These are phyloP conservation scores for Phytophthora litchii DNA, from an alignment of 352 stramenopile genomes.

Conservation along the genomic window DNA sequence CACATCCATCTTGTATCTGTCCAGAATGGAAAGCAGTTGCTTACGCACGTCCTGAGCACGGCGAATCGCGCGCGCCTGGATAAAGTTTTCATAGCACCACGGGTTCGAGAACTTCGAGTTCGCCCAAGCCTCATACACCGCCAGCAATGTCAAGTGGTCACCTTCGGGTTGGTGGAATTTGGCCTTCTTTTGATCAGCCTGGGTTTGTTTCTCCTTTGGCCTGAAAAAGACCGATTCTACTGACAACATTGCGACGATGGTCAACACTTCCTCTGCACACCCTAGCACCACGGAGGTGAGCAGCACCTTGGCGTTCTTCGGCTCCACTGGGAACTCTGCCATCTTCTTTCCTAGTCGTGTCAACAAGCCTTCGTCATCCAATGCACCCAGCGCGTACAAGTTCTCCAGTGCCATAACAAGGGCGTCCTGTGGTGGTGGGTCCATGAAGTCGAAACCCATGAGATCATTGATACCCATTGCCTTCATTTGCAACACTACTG, in stretches of 20 bases:
- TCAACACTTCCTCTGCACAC: constrained; percentile 98
- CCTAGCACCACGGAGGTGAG: constrained; percentile 97
- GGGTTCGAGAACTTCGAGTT: constrained; percentile 97
- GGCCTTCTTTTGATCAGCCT: constrained; percentile 99
- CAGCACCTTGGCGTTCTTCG: constrained; percentile 99
- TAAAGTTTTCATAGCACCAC: constrained; percentile 99
- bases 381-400: constrained; percentile 96
- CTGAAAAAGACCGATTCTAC: constrained; percentile 99
- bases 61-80: constrained; percentile 97
- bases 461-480: constrained; percentile 99
- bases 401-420: constrained; percentile 97
- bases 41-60: constrained; percentile 98
- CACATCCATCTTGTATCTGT: constrained; percentile 99
- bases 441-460: constrained; percentile 99
- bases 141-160: constrained; percentile 98
- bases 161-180: constrained; percentile 99
- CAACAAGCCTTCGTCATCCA: constrained; percentile 96
- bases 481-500: constrained; percentile 99
- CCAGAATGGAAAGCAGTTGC: constrained; percentile 98
- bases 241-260: constrained; percentile 98
- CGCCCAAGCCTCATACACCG: constrained; percentile 99
- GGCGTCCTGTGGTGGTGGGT: constrained; percentile 97
- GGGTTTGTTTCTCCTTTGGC: constrained; percentile 98
- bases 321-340: constrained; percentile 99
- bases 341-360: constrained; percentile 97